Evolutionary conservation across 495 filamentous ascomycete genomes (phyloP).

Genomic region (Neurospora sp.): DNA sequence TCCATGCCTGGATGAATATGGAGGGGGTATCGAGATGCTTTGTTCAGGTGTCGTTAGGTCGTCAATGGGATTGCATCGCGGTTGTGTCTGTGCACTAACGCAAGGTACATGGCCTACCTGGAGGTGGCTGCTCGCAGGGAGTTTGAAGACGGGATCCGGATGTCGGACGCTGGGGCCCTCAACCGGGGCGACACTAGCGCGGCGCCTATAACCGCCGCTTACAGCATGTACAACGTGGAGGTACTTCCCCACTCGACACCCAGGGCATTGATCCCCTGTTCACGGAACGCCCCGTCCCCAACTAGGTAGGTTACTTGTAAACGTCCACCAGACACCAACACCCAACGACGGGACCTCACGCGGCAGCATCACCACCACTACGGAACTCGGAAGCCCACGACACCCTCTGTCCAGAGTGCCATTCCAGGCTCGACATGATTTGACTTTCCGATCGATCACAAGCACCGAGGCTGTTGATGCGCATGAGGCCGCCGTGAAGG

Average conservation of each 20-base stretch:
- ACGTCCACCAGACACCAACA: background rate
- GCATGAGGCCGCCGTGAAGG: constrained; percentile 21
- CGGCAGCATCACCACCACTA: background rate
- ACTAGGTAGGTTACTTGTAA: background rate
- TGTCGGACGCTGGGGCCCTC: background rate
- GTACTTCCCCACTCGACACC: background rate
- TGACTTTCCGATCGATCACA: constrained; percentile 6
- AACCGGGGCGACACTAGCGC: background rate
- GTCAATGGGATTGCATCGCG: background rate
- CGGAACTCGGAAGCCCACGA: background rate
- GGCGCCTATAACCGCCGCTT: background rate
- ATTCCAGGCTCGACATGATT: constrained; percentile 14
- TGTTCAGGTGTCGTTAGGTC: background rate
- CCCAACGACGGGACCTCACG: background rate
- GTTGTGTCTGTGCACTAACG: background rate
- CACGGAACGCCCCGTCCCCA: background rate
- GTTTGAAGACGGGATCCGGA: background rate
- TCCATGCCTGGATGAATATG: background rate
- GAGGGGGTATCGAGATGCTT: background rate
- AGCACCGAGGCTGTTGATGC: constrained; percentile 13
- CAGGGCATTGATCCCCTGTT: background rate
- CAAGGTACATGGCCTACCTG: background rate
- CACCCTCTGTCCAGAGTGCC: background rate
- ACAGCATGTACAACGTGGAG: background rate
- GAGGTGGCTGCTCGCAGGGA: background rate